These are phyloP conservation scores for Sugiyamaella sp. DNA, from an alignment of 1,139 yeast genomes.

Conservation along the genomic window DNA sequence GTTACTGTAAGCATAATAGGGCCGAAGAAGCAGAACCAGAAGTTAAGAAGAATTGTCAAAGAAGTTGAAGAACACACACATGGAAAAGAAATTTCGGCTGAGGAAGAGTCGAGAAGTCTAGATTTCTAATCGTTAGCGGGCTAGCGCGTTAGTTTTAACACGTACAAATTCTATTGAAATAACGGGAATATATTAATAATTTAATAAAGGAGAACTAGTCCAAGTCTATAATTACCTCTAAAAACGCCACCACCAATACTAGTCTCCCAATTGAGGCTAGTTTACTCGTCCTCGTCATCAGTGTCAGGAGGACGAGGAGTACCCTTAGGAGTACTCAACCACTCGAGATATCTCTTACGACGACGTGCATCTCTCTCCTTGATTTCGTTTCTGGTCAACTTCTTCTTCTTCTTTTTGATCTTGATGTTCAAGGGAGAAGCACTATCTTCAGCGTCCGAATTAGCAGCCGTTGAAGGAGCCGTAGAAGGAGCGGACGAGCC, in stretches of 20 bases:
- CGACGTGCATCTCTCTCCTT: slow-evolving; percentile 91
- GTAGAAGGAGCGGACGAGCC: slow-evolving; percentile 52
- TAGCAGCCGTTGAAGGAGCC: slow-evolving; percentile 33
- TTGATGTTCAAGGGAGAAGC: slow-evolving; percentile 96
- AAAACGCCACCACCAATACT: slow-evolving; percentile 8
- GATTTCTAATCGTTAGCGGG: not conserved
- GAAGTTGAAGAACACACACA: slow-evolving; percentile 51
- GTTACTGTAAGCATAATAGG: slow-evolving; percentile 74
- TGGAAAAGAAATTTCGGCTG: slow-evolving; percentile 58
- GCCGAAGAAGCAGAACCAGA: slow-evolving; percentile 44
- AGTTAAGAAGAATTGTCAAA: slow-evolving; percentile 51
- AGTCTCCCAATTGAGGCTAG: slow-evolving; percentile 5
- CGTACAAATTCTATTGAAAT: not conserved
- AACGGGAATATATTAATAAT: slow-evolving; percentile 2
- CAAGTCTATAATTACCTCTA: slow-evolving; percentile 1
- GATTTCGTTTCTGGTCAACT: slow-evolving; percentile 95
- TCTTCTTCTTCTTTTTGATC: slow-evolving; percentile 80
- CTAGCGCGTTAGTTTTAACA: not conserved
- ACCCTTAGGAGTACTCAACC: slow-evolving; percentile 97
- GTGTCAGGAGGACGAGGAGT: slow-evolving; percentile 94
- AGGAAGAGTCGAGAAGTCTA: slow-evolving; percentile 49
- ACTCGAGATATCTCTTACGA: slow-evolving; percentile 88
- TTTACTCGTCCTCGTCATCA: slow-evolving; percentile 77
- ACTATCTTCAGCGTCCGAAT: slow-evolving; percentile 38
- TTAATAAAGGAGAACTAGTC: not conserved